Conservation (phyloP, 2,329 filamentous ascomycete species). For the Xylariaceae sp. region DNA sequence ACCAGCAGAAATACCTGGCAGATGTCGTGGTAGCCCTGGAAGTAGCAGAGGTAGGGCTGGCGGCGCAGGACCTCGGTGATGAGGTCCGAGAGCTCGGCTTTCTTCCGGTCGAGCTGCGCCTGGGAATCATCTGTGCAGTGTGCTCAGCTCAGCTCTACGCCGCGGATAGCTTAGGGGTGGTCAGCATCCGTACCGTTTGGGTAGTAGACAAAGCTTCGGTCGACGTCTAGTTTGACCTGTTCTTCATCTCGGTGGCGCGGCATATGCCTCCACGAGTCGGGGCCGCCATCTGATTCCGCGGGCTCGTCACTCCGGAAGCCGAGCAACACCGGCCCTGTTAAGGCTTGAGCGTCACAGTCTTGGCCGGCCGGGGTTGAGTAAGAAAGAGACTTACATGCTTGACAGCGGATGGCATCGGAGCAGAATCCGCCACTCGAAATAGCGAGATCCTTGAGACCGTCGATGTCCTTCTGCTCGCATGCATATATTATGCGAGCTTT, state of each 20-base stretch:
- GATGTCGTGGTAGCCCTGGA: constrained; percentile 98
- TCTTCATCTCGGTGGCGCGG: constrained; percentile 83
- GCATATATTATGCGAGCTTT: constrained; percentile 60
- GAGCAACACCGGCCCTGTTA: constrained; percentile 52
- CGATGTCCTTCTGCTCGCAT: constrained; percentile 60
- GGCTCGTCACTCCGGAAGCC: constrained; percentile 34
- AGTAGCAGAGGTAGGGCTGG: constrained; percentile 87
- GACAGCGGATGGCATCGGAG: constrained; percentile 67
- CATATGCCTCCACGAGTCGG: constrained; percentile 61
- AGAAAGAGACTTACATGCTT: constrained; percentile 71
- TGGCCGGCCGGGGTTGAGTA: constrained; percentile 1
- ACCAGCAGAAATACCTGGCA: constrained; percentile 93
- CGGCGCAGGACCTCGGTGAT: constrained; percentile 80
- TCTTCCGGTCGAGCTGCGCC: constrained; percentile 69
- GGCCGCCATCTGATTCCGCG: constrained; percentile 21
- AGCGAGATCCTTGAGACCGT: constrained; percentile 59
- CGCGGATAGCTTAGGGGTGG: constrained; percentile 1
- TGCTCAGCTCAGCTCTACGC: constrained; percentile 9
- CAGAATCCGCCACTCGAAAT: constrained; percentile 68
- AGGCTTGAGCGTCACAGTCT: constrained; percentile 15
- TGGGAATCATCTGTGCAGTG: constrained; percentile 63
- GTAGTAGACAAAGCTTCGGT: constrained; percentile 97
- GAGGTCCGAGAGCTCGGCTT: constrained; percentile 74
- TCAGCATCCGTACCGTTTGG: constrained; percentile 65
- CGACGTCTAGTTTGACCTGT: constrained; percentile 89